Conservation (phyloP, 116 monocot species). For the Papilionanthe hybrid region DNA sequence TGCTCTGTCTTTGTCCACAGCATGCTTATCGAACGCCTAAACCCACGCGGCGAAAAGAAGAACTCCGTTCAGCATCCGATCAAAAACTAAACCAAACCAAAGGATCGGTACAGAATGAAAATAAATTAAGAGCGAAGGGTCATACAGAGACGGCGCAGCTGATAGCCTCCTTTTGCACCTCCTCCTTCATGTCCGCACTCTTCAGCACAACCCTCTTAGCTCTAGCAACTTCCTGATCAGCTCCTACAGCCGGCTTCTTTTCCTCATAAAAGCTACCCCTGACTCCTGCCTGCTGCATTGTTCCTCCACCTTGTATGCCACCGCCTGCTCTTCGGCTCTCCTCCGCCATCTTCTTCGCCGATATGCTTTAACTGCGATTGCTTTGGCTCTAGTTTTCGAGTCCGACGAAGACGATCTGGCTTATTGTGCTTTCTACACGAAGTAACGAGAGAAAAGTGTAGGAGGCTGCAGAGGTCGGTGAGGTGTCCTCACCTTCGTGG, state of each 20-base stretch:
- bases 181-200: slow-evolving; percentile 94
- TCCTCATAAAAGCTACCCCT: neutral
- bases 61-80: neutral
- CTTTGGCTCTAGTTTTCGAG: neutral
- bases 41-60: neutral
- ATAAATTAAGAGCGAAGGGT: neutral
- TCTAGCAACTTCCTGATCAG: neutral
- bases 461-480: neutral
- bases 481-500: neutral
- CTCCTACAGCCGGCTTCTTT: neutral
- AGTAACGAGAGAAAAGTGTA: too few relatives aligned
- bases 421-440: too few relatives aligned
- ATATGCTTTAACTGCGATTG: neutral
- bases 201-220: slow-evolving; percentile 53
- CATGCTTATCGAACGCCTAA: slow-evolving; percentile 66
- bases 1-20: slow-evolving; percentile 93
- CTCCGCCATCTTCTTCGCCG: slow-evolving; percentile 7
- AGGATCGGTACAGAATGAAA: neutral
- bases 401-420: neutral
- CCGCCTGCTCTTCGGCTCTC: neutral
- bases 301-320: neutral
- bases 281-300: neutral
- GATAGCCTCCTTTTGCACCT: slow-evolving; percentile 74
- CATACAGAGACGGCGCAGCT: slow-evolving; percentile 62
- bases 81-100: slow-evolving; percentile 6